phyloP scores from a whole-genome alignment of 192 early-diverging fungal genomes.

The Gaertneriomyces semiglobifer region DNA sequence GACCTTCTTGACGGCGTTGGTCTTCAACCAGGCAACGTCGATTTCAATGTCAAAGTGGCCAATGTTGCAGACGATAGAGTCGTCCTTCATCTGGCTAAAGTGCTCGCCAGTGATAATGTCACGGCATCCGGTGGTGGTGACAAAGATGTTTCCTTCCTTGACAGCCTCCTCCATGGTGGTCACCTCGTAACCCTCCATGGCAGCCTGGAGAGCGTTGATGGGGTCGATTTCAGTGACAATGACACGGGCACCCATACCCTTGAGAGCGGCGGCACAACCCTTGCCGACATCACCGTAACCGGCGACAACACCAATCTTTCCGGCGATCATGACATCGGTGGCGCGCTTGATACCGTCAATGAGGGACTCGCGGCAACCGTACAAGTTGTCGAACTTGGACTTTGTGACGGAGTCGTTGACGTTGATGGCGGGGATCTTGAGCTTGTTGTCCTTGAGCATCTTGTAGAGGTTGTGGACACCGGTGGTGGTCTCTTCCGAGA shows the following conservation, averaged over 20 bases:
- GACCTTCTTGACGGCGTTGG: slow-evolving; percentile 78
- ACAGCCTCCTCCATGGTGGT: slow-evolving; percentile 98
- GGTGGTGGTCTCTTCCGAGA: slow-evolving; percentile 99
- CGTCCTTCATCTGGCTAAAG: slow-evolving; percentile 94
- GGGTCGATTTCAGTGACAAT: slow-evolving; percentile 97
- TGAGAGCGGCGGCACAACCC: slow-evolving; percentile 96
- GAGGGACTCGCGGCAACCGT: slow-evolving; percentile 99
- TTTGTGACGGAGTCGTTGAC: slow-evolving; percentile 99
- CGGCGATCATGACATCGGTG: slow-evolving; percentile 99
- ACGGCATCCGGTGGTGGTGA: slow-evolving; percentile 98
- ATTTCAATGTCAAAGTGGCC: slow-evolving; percentile 99
- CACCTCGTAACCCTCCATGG: slow-evolving; percentile 99
- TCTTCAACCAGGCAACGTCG: slow-evolving; percentile 97
- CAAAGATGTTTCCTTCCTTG: slow-evolving; percentile 91
- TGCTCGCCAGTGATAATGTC: slow-evolving; percentile 94
- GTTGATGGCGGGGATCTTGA: slow-evolving; percentile 99
- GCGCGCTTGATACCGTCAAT: slow-evolving; percentile 99
- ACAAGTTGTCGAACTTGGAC: slow-evolving; percentile 99
- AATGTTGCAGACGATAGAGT: slow-evolving; percentile 99
- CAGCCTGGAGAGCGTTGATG: slow-evolving; percentile 99
- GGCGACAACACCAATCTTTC: slow-evolving; percentile 96
- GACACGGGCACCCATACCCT: slow-evolving; percentile 98
- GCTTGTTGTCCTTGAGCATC: slow-evolving; percentile 93
- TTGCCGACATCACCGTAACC: slow-evolving; percentile 99
- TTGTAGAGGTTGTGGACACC: slow-evolving; percentile 99